Evolutionary conservation across 225 moss, liverwort and hornwort genomes (phyloP), one percentile per base, ranked within the genome.

Genomic region (Bryum argenteum): DNA sequence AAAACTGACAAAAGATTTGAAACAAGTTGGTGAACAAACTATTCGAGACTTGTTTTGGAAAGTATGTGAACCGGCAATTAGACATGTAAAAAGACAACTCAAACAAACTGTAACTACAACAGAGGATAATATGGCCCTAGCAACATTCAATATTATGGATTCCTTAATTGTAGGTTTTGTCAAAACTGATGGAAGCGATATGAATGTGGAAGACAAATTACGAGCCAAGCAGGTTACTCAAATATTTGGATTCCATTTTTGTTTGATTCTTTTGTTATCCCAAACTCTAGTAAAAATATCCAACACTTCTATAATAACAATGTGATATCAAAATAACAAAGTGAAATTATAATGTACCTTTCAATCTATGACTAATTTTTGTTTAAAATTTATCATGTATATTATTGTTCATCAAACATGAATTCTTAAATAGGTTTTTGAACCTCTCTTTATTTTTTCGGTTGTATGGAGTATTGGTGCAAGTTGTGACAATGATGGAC

Each of bases 391-490:
- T 0, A 33, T 33, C 5, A 33, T 33, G 7, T 6, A 33, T 33
- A 33, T 33, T 33, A 33, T 33, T 33, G 1, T 33, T 2, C 7
- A 4, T 33, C 7, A 33, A 5, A 33, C 33, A 33, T 33, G 33
- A 44, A 44, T 14, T 0, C 21, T 19, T 40, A 22, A 83, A 52
- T 68, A 95, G 95, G 82, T 89, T 10, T 76, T 92, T 55, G 95
- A 92, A 64, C 92, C 92, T 16, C 75, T 95, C 10, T 95, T 95
- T 54, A 89, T 92, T 72, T 95, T 92, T 40, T 79, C 95, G 2
- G 71, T 77, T 28, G 70, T 88, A 28, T 95, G 95, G 95, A 86
- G 89, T 75, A 20, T 89, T 6, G 95, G 93, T 66, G 95, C 91
- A 33, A 93, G 88, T 68, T 89, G 89, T 47, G 88, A 95, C 68